Conservation (phyloP, 768 basidiomycete species). For the Pleurotus eryngii region DNA sequence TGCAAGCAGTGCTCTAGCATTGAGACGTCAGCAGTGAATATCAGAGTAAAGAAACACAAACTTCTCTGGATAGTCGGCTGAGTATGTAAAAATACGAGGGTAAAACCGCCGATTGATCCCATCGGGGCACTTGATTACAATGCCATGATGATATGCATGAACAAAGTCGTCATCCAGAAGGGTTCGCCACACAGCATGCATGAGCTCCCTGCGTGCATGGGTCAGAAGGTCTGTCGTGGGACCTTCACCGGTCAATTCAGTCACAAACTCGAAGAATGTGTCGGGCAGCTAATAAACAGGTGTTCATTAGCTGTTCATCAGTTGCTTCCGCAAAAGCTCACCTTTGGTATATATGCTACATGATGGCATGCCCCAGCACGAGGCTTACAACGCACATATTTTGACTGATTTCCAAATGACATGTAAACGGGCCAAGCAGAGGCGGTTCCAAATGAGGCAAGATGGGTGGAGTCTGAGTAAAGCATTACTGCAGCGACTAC, state of each 20-base stretch:
- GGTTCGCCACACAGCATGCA: constrained; percentile 24
- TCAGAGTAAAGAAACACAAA: constrained; percentile 11
- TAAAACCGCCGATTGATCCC: constrained; percentile 23
- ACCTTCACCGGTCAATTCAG: not conserved
- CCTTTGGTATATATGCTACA: constrained; percentile 35
- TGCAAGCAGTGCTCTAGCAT: constrained; percentile 19
- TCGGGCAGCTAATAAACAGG: constrained; percentile 25
- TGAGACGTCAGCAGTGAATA: constrained; percentile 2
- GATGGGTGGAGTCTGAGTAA: constrained; percentile 31
- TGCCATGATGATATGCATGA: constrained; percentile 24
- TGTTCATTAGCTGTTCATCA: not conserved
- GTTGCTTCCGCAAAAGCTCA: constrained; percentile 12
- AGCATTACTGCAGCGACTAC: too few species aligned
- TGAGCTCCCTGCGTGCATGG: constrained; percentile 28
- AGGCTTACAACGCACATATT: constrained; percentile 29
- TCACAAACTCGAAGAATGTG: constrained; percentile 20
- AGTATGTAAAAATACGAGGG: constrained; percentile 29
- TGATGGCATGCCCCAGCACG: constrained; percentile 29
- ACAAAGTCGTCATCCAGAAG: constrained; percentile 16
- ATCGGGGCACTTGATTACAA: constrained; percentile 26
- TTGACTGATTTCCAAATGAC: constrained; percentile 34
- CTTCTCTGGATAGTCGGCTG: constrained; percentile 37
- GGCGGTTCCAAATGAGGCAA: constrained; percentile 30
- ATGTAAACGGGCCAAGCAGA: constrained; percentile 39
- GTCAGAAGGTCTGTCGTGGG: constrained; percentile 18